Base-by-base conservation (phyloP, 2,329 filamentous ascomycete species). In the Claviceps sp. region DNA sequence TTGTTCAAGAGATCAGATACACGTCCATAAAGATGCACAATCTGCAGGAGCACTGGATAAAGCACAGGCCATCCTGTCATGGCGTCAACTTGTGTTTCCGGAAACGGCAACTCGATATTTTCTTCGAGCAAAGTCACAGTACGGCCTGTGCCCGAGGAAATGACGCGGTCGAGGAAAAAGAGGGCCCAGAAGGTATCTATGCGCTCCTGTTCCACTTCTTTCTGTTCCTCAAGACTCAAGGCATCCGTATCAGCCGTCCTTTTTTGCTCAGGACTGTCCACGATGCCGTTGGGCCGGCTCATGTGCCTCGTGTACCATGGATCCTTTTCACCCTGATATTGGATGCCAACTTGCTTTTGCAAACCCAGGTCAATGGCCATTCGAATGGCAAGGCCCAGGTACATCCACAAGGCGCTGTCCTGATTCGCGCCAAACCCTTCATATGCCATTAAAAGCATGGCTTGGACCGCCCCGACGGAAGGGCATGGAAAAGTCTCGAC, bases 361-460 rank as follows among this genome's bases (percentile, higher is more conserved):
- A 95, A 73, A 0, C 89, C 88, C 9, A 95, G 68, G 61, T 89
- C 85, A 55, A 87, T 79, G 0, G 84, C 84, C 81, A 89, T 86
- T 14, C 88, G 82, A 55, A 95, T 95, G 0, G 88, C 84, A 50
- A 91, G 83, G 0, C 88, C 89, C 1, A 95, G 73, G 62, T 94
- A 95, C 88, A 95, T 94, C 88, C 89, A 95, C 6, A 95, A 67
- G 0, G 88, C 87, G 63, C 88, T 94, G 61, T 95, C 89, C 59
- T 90, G 86, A 57, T 88, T 87, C 11, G 86, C 86, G 1, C 88
- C 89, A 59, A 95, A 95, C 44, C 90, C 85, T 58, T 94, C 88
- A 61, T 95, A 95, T 0, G 88, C 88, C 68, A 95, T 79, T 30
- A 95, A 70, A 11, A 95, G 68, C 48, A 85, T 89, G 0, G 88